Percentiles rank a stretch among this genome's conserved stretches.
Evolutionary conservation across 2,329 filamentous ascomycete species (phyloP).

Genomic region (Corynespora cassiicola): DNA sequence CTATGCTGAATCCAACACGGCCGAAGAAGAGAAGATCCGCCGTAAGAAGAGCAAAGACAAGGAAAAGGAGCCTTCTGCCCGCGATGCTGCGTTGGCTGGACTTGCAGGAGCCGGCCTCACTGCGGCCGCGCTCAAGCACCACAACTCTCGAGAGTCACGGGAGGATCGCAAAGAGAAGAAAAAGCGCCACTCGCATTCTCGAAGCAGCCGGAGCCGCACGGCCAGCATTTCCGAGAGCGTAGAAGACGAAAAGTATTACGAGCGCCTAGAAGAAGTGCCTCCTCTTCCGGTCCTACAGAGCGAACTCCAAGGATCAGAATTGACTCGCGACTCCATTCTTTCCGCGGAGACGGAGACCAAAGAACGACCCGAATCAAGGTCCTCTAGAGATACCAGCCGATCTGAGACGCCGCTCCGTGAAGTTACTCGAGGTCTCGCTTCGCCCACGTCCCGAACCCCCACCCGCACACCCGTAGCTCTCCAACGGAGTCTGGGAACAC

Average conservation of each 20-base stretch:
- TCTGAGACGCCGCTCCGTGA: slow-evolving; percentile 64
- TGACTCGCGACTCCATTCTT: slow-evolving; percentile 86
- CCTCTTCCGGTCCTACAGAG: slow-evolving; percentile 85
- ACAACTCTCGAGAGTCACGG: slow-evolving; percentile 65
- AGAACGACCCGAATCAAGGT: slow-evolving; percentile 69
- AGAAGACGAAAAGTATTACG: slow-evolving; percentile 53
- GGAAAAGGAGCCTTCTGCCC: slow-evolving; percentile 49
- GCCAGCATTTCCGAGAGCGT: slow-evolving; percentile 61
- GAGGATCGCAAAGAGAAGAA: slow-evolving; percentile 53
- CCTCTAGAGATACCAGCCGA: slow-evolving; percentile 60
- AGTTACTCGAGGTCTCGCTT: slow-evolving; percentile 66
- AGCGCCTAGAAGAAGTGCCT: slow-evolving; percentile 66
- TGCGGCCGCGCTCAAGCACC: slow-evolving; percentile 67
- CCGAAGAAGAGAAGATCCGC: slow-evolving; percentile 58
- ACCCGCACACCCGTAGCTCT: slow-evolving; percentile 66
- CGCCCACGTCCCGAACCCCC: slow-evolving; percentile 67
- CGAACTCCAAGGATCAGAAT: slow-evolving; percentile 82
- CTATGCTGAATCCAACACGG: slow-evolving; percentile 35
- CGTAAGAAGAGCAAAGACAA: slow-evolving; percentile 61
- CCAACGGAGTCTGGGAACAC: slow-evolving; percentile 68
- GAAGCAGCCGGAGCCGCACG: slow-evolving; percentile 58
- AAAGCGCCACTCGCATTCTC: slow-evolving; percentile 57
- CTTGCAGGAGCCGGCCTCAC: slow-evolving; percentile 64
- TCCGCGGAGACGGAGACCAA: slow-evolving; percentile 75
- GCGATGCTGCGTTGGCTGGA: slow-evolving; percentile 62